Evolutionary conservation across 2,329 filamentous ascomycete species (phyloP), one percentile per base, ranked within the genome.

Genomic region (Akanthomyces uredinophilus): DNA sequence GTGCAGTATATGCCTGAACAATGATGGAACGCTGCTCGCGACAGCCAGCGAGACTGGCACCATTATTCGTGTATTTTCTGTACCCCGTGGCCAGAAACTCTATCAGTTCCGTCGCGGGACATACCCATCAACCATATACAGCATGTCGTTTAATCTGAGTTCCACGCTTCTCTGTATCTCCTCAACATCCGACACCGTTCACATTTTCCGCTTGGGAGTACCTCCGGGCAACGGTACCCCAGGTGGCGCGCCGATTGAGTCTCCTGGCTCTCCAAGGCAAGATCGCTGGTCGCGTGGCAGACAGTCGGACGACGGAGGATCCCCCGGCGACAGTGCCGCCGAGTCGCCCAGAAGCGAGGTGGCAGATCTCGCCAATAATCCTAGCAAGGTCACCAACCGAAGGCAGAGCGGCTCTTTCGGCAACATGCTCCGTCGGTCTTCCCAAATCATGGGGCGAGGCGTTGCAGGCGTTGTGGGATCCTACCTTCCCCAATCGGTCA

Each of bases 11-110:
- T 90, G 92, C 24, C 82, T 99, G 64, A 99, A 97, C 74, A 93
- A 87, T 70, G 92, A 97, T 64, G 95, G 95, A 14, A 97, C 91
- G 3, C 77, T 97, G 49, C 82, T 99, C 50, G 95, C 95, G 16
- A 99, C 95, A 2, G 92, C 95, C 1, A 98, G 94, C 24, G 95
- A 99, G 73, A 99, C 96, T 59, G 95, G 95, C 66, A 99, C 95
- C 0, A 96, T 99, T 64, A 96, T 99, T 66, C 88, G 95, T 18
- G 92, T 99, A 58, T 99, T 99, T 75, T 92, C 91, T 1, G 86
- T 99, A 1, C 95, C 95, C 3, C 87, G 88, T 66, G 95, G 91
- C 13, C 88, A 94, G 70, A 99, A 98, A 74, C 83, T 99, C 20
- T 98, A 93, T 74, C 94, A 99, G 73, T 99, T 99, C 77, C 87